Percentiles rank a stretch among this genome's conserved stretches.
phyloP scores from a whole-genome alignment of 1,139 yeast species.

The Yarrowia galli region DNA sequence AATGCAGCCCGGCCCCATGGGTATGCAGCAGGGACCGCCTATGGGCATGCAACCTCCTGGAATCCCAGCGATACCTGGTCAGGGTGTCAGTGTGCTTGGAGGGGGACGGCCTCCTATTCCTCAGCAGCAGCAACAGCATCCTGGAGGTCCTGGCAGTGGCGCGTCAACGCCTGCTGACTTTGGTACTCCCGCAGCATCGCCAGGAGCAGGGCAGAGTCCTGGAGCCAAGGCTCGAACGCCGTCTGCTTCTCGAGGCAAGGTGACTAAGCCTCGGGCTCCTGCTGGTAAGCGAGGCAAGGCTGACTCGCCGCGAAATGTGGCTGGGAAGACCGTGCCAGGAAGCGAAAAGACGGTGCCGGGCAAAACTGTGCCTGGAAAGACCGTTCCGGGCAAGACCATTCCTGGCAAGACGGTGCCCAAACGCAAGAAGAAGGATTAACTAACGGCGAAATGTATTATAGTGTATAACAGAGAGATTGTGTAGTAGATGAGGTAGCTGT shows the following conservation, averaged over 20 bases:
- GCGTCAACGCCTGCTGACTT: conserved; percentile 27
- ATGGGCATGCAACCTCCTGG: conserved; percentile 34
- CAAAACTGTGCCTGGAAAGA: conserved; percentile 40
- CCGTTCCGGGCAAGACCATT: conserved; percentile 33
- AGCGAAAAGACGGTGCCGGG: conserved; percentile 42
- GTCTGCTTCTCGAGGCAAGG: conserved; percentile 37
- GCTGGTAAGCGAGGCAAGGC: conserved; percentile 33
- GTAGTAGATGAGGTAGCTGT: neutral
- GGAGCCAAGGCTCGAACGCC: conserved; percentile 28
- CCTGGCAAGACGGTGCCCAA: conserved; percentile 40
- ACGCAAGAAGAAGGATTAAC: conserved; percentile 32
- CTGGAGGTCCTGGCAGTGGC: conserved; percentile 25
- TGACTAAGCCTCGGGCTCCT: conserved; percentile 31
- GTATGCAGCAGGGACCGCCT: conserved; percentile 38
- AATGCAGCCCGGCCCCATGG: conserved; percentile 40
- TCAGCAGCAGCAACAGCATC: conserved; percentile 8
- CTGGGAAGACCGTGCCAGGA: conserved; percentile 42
- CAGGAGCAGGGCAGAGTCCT: conserved; percentile 19
- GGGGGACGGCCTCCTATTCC: conserved; percentile 4
- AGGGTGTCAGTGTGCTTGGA: conserved; percentile 26
- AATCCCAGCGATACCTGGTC: conserved; percentile 24
- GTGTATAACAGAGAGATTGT: neutral
- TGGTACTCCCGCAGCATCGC: conserved; percentile 27
- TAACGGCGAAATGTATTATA: conserved; percentile 32
- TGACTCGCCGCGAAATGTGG: conserved; percentile 39